Base-by-base conservation (phyloP, 163 green algal species). In the Chlorella variabilis region DNA sequence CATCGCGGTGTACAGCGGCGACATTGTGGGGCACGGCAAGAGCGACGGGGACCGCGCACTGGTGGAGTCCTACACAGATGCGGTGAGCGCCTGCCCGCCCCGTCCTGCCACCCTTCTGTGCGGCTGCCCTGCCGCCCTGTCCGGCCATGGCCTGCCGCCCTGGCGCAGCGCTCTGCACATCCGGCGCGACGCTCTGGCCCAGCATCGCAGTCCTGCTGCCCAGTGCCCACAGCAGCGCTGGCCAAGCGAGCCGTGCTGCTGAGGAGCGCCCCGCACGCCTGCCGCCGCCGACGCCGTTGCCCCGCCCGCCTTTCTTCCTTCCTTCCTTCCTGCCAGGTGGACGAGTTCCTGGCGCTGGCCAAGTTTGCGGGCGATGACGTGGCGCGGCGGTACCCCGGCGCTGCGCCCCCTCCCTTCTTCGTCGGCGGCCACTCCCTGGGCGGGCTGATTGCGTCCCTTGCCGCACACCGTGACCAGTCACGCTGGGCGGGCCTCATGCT, bases 341-440 rank as follows among this genome's bases (percentile, higher is more conserved):
- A 89, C 38, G 91, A 95, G 74, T 79, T 91, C 29, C 45, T 85
- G 56, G 80, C 78, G 3, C 31, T 88, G 68, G 82, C 81, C 80
- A 21, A 62, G 18, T 56, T 33, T 36, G 61, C 74, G 59, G 42
- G 11, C 29, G 33, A 71, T 29, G 58, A 78, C 38, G 4, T 75
- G 74, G 13, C 29, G 18, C 5, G 31, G 31, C n/a, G 59, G 31
- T 61, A 62, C 33, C 58, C 48, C 1, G 33, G 27, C 49, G 73
- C 63, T 21, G 0, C 45, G 3, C 18, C 38, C 23, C 11, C 31
- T n/a, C 89, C 89, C 8, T 59, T 86, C 18, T 93, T 97, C 81
- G 58, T 96, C 0, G 88, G 87, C 1, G 93, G 93, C 0, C 89
- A 95, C 77, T 92, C 81, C 59, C 86, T 97, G 82, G 94, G 94